Evolutionary conservation across 2,329 filamentous ascomycete genomes (phyloP), one percentile per base, ranked within the genome.

Genomic region (Exophiala sp.): DNA sequence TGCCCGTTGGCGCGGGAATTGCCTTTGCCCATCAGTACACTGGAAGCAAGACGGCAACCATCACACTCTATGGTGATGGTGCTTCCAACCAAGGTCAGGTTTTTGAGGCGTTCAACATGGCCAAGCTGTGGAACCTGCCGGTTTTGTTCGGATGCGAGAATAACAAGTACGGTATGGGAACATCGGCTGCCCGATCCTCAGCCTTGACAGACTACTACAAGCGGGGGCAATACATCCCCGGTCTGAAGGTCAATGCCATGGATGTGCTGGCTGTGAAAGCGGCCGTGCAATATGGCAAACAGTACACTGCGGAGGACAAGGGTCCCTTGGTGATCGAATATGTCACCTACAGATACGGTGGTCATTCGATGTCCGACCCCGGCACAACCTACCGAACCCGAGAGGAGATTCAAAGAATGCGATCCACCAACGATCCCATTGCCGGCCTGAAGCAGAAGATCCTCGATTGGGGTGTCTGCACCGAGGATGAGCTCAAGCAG

Each of bases 121-220:
- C 93, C 58, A 97, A 97, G 81, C 83, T 98, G 61, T 98, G 93
- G 93, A 90, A 93, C 64, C 78, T 98, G 41, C 93, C 93, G 48
- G 82, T 90, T 62, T 85, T 98, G 62, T 98, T 98, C 68, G 90
- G 88, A 63, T 98, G 93, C 73, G 93, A 98, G 79, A 98, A 98
- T 82, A 98, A 98, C 86, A 98, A 98, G 76, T 98, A 98, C 71
- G 93, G 93, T 72, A 98, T 98, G 93, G 93, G 93, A 75, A 98
- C 93, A 58, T 86, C 93, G 55, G 91, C 93, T 62, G 85, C 85
- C 73, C 89, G 93, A 65, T 90, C 93, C 55, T 91, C 93, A 54
- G 93, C 93, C 64, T 76, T 96, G 68, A 97, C 93, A 71, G 93
- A 98, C 73, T 98, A 98, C 84, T 97, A 98, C 83, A 97, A 97